These are phyloP conservation scores for Cicer bijugum DNA, from an alignment of 306 rosid species.

Conservation along the genomic window DNA sequence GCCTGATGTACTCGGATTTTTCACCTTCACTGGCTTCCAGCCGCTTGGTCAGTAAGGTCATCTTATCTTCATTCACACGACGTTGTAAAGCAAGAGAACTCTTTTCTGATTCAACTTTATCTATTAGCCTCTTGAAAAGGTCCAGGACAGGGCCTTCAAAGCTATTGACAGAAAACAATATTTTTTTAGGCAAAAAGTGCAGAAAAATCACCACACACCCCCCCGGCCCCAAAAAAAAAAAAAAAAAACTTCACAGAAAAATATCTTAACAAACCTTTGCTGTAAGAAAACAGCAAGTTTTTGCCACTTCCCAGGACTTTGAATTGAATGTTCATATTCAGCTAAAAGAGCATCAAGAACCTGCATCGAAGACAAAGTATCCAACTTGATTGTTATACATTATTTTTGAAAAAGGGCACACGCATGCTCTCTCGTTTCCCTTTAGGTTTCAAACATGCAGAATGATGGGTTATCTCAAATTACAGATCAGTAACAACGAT, in stretches of 20 bases:
- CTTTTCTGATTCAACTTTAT: slow-evolving; percentile 84
- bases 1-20: slow-evolving; percentile 77
- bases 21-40: slow-evolving; percentile 81
- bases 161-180: slow-evolving; percentile 52
- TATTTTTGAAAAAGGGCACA: slow-evolving; percentile 5
- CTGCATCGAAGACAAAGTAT: slow-evolving; percentile 51
- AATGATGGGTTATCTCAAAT: neutral
- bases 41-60: slow-evolving; percentile 72
- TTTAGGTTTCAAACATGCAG: slow-evolving; percentile 6
- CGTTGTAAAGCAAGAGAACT: slow-evolving; percentile 65
- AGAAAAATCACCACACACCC: neutral
- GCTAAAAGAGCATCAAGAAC: slow-evolving; percentile 87
- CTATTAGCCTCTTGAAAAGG: slow-evolving; percentile 68
- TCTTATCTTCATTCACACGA: slow-evolving; percentile 75
- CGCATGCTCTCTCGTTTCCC: neutral
- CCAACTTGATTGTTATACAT: slow-evolving; percentile 15
- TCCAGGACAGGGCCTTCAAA: slow-evolving; percentile 88
- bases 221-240: neutral
- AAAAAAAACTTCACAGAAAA: neutral
- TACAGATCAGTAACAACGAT: neutral
- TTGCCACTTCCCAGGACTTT: slow-evolving; percentile 94
- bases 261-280: slow-evolving; percentile 66
- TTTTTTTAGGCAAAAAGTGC: neutral
- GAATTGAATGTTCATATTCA: slow-evolving; percentile 75
- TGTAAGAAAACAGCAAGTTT: slow-evolving; percentile 74